Evolutionary conservation across 2,329 filamentous ascomycete genomes (phyloP), one percentile per base, ranked within the genome.

Genomic region (Phoma sp.): DNA sequence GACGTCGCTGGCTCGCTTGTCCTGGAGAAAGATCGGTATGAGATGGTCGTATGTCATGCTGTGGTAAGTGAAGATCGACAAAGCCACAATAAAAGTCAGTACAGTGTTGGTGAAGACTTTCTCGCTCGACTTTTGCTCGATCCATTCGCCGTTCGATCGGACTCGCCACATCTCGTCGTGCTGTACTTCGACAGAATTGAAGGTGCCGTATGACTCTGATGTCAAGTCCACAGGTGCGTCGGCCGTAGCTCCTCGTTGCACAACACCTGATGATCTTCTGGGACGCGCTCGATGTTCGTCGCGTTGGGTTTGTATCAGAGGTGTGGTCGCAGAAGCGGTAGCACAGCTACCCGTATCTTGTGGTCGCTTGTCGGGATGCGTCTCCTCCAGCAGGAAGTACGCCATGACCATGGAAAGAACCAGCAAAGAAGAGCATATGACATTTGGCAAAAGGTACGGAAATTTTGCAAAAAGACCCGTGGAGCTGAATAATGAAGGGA

Each of bases 41-140:
- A 97, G 83, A 71, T 96, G 90, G 69, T 97, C 93, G 75, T 91
- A 97, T 0, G 89, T 92, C 92, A 97, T 97, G 33, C 89, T 91
- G 76, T 97, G 93, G 72, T 96, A 96, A 4, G 91, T 95, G 77
- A 96, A 96, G 59, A 97, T 90, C 39, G 89, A 90, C 42, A 97
- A 78, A 1, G 93, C 89, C n/a, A 91, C 68, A 35, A 95, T 86
- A 47, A 96, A 84, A 74, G 89, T 87, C 61, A 90, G 79, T 56
- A 96, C 87, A 36, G 83, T 84, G 74, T 78, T 81, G 2, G 82
- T 87, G 62, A 88, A 85, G 46, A 82, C 80, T 55, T 79, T 80
- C 25, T 77, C 69, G 11, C 71, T 70, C 3, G 57, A 30, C 22
- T 64, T 57, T n/a, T 59, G 50, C 41, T 72, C 78, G 23, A 69